These are phyloP conservation scores for Ganoderma lucidum DNA, from an alignment of 1,284 basidiomycete species.

Conservation along the genomic window DNA sequence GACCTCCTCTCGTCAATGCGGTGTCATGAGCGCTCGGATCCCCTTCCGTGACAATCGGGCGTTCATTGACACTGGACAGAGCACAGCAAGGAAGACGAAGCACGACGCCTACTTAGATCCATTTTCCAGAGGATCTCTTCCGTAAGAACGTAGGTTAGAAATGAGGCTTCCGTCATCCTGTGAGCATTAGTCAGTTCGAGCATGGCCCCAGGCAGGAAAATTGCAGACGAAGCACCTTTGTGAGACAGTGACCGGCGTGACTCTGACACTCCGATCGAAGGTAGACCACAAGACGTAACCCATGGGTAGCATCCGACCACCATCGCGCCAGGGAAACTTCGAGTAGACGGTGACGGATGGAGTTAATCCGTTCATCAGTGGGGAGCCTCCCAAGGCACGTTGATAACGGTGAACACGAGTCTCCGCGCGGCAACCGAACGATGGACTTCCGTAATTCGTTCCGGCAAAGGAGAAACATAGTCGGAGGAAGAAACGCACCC, in stretches of 20 bases:
- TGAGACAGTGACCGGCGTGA: background rate
- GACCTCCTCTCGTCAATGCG: slow-evolving; percentile 15
- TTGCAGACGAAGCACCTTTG: background rate
- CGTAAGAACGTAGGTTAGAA: background rate
- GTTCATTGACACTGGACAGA: slow-evolving; percentile 1
- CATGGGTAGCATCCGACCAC: slow-evolving; percentile 3
- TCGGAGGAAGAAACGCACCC: slow-evolving; percentile 1
- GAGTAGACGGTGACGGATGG: background rate
- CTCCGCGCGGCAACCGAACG: background rate
- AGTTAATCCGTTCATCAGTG: slow-evolving; percentile 2
- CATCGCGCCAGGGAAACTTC: slow-evolving; percentile 1
- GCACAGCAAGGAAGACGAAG: slow-evolving; percentile 23
- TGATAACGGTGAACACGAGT: slow-evolving; percentile 5
- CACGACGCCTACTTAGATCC: slow-evolving; percentile 4
- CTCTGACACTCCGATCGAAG: slow-evolving; percentile 5
- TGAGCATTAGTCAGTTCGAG: background rate
- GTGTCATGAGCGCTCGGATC: slow-evolving; percentile 20
- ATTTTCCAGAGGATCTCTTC: background rate
- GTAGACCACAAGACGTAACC: slow-evolving; percentile 1
- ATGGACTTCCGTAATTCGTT: background rate
- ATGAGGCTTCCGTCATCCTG: background rate
- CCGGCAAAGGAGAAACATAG: background rate
- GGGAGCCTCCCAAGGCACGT: background rate
- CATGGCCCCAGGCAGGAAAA: background rate
- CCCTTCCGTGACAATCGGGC: slow-evolving; percentile 33